phyloP scores from a whole-genome alignment of 78 protist species.

The Cavenderia fasciculata region DNA sequence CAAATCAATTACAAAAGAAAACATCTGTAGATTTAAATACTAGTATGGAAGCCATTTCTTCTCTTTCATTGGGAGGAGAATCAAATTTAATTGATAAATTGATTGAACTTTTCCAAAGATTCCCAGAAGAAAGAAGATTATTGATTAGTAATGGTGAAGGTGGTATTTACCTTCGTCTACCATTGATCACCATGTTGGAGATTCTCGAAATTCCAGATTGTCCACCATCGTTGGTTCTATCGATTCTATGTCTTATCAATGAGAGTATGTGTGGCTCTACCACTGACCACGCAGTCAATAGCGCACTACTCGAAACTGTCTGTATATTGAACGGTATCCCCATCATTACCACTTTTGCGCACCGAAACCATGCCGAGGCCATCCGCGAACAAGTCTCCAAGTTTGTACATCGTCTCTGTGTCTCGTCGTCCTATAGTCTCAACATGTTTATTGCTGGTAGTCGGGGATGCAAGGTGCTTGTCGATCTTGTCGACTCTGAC shows the following conservation, averaged over 20 bases:
- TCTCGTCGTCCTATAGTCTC: conserved; percentile 13
- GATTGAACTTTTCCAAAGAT: conserved; percentile 14
- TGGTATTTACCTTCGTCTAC: conserved; percentile 58
- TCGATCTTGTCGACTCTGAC: conserved; percentile 63
- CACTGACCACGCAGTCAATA: too few species aligned
- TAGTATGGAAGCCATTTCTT: too few species aligned
- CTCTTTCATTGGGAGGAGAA: neutral
- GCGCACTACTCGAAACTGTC: conserved; percentile 26
- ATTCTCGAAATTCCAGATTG: conserved; percentile 6
- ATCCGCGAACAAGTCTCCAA: conserved; percentile 47
- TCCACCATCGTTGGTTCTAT: neutral
- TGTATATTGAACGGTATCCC: conserved; percentile 71
- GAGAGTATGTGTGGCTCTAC: too few species aligned
- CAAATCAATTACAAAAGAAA: conserved; percentile 5
- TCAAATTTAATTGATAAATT: neutral
- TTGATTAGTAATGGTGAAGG: conserved; percentile 62
- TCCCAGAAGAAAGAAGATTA: conserved; percentile 44
- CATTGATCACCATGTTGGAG: conserved; percentile 39
- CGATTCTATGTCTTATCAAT: conserved; percentile 23
- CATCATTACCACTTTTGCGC: conserved; percentile 35
- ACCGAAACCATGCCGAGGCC: neutral
- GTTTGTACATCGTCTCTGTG: conserved; percentile 38
- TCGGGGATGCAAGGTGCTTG: conserved; percentile 62
- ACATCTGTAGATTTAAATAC: too few species aligned
- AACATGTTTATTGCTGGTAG: conserved; percentile 72